A percentile compares a stretch with the other conserved stretches of the same genome.
Conservation (phyloP, 192 early-diverging fungal genomes). For the Coemansia sp. region DNA sequence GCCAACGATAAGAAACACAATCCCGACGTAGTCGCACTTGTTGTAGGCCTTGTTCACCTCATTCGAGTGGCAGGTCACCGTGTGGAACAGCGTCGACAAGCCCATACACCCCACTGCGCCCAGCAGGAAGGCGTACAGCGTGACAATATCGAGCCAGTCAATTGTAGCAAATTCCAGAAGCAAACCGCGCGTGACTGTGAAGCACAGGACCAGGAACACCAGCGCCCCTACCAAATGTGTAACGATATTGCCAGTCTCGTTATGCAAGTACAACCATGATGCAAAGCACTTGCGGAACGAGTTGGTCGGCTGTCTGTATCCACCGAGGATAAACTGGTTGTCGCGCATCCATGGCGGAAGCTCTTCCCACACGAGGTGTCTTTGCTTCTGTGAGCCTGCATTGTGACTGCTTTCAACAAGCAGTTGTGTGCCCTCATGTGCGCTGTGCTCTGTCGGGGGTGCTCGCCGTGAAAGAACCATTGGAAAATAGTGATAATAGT, state of each 20-base stretch:
- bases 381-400: conserved; percentile 8
- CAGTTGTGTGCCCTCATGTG: conserved; percentile 8
- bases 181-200: conserved; percentile 50
- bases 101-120: conserved; percentile 79
- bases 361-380: conserved; percentile 47
- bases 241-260: conserved; percentile 93
- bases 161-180: conserved; percentile 54
- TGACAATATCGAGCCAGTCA: conserved; percentile 62
- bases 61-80: conserved; percentile 82
- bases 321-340: conserved; percentile 74
- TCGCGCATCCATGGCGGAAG: conserved; percentile 81
- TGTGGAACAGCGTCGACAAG: conserved; percentile 77
- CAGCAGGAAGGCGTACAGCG: conserved; percentile 72
- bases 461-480: conserved; percentile 29
- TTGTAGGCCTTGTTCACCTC: conserved; percentile 67
- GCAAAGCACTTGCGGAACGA: conserved; percentile 74
- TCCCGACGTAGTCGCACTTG: conserved; percentile 91
- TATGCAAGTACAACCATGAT: conserved; percentile 82
- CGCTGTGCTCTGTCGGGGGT: conserved; percentile 7
- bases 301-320: conserved; percentile 76
- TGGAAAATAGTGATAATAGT: neutral
- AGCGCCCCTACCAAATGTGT: conserved; percentile 77
- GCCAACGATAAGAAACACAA: conserved; percentile 74
- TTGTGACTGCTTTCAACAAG: neutral
- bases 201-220: conserved; percentile 56